Base-by-base conservation (phyloP, 768 basidiomycete species). In the Mrakia hoshinonis region DNA sequence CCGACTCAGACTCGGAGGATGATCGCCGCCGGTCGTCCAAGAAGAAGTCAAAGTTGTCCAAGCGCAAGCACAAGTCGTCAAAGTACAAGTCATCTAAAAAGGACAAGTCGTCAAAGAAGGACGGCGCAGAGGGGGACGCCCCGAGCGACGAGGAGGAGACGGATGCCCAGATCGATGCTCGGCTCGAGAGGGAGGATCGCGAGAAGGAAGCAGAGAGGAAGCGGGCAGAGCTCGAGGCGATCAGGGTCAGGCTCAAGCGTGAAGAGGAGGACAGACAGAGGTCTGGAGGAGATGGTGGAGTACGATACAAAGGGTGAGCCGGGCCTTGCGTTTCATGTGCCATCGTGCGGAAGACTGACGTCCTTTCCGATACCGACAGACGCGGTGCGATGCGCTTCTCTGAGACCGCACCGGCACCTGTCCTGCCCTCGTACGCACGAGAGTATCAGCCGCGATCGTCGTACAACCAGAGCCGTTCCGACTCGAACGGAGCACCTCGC, bases 161-260 rank as follows among this genome's bases (percentile, higher is more conserved):
- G 36, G 72, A 73, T 43, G 72, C 67, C 3, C 60, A 73, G 51
- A 73, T 73, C 15, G 72, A 73, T 38, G 72, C 72, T 24, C 22
- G 72, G 34, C 52, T 73, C 10, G 72, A 73, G 52, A 68, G 72
- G 31, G 72, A 73, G 39, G 72, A 73, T 24, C 15, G 58, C 10
- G 67, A 68, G 67, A 31, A 36, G 49, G 69, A 62, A 15, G 47
- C 31, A 0, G 55, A 51, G 47, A 62, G 61, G 58, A 61, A 73
- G 55, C 39, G 51, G 72, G 38, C 36, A 0, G 72, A 68, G 67
- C 48, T 67, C 46, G 72, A 73, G 61, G 46, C 36, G 26, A 29
- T 73, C 24, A 68, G 61, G 62, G 36, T 34, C 36, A 39, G 67
- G 9, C 38, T 68, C 24, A 48, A 58, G 52, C 39, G 51, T n/a